Evolutionary conservation across 345 rosid genomes (phyloP).

Genomic region (Carallia pectinifolia): DNA sequence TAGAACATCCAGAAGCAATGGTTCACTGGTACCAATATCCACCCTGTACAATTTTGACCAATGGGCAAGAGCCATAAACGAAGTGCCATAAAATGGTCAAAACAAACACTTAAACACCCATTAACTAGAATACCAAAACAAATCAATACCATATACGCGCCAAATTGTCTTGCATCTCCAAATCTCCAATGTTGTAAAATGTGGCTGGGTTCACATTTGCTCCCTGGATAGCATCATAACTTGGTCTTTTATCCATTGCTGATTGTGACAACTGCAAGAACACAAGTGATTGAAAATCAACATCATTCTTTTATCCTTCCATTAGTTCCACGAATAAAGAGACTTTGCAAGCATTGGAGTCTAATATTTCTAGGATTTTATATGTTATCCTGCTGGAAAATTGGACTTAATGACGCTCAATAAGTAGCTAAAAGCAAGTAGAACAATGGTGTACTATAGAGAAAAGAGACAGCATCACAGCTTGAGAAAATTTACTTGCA

Average conservation of each 20-base stretch:
- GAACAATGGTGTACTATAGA: too few species aligned
- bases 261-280: conserved; percentile 71
- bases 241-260: conserved; percentile 62
- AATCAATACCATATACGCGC: conserved; percentile 72
- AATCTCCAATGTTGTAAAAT: conserved; percentile 85
- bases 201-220: conserved; percentile 80
- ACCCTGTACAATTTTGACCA: conserved; percentile 50
- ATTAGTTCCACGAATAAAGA: neutral
- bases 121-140: neutral
- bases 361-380: too few species aligned
- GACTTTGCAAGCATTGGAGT: neutral
- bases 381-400: neutral
- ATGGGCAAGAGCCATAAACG: conserved; percentile 3
- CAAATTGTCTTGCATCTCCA: conserved; percentile 82
- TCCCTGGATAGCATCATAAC: conserved; percentile 76
- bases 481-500: conserved; percentile 59
- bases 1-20: conserved; percentile 75
- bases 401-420: conserved; percentile 1
- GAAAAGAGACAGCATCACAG: neutral
- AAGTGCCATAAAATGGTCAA: neutral
- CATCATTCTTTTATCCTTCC: too few species aligned
- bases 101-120: conserved; percentile 1
- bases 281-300: conserved; percentile 3
- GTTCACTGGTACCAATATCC: conserved; percentile 78
- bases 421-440: too few species aligned